Conservation (phyloP, 129 eudicot species). For the Logfia minima region DNA sequence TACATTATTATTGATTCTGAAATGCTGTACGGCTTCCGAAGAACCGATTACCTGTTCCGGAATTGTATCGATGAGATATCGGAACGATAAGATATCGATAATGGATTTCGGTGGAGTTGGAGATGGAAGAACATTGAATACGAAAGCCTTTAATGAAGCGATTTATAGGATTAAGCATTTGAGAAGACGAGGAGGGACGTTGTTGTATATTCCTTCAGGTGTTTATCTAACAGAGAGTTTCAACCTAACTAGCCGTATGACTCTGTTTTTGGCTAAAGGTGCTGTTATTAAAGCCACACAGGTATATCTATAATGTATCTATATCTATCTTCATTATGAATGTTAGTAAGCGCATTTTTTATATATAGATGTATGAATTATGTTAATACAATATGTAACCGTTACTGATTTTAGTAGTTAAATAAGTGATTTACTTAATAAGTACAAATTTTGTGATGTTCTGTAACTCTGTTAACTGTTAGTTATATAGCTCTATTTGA, state of each 20-base stretch:
- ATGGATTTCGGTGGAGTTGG: conserved; percentile 78
- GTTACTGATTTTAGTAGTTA: neutral
- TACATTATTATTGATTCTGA: conserved; percentile 17
- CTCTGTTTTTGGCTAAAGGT: conserved; percentile 60
- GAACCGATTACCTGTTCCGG: conserved; percentile 69
- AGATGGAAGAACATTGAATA: conserved; percentile 64
- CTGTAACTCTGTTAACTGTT: neutral
- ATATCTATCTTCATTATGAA: neutral
- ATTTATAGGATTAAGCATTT: conserved; percentile 56
- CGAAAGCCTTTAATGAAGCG: conserved; percentile 63
- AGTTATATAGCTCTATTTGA: neutral
- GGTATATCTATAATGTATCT: conserved; percentile 31
- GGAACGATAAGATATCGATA: conserved; percentile 67
- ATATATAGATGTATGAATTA: neutral
- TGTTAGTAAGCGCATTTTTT: neutral
- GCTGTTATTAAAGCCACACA: conserved; percentile 68
- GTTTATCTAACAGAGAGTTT: conserved; percentile 62
- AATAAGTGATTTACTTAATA: neutral
- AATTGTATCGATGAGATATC: conserved; percentile 62
- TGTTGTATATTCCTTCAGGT: conserved; percentile 65
- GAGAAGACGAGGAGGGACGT: conserved; percentile 62
- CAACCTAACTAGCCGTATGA: conserved; percentile 64
- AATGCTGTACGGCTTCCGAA: conserved; percentile 26
- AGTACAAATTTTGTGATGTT: neutral
- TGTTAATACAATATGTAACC: neutral